Conservation (phyloP, 2,329 filamentous ascomycete species). For the Diaporthe citriasiana region DNA sequence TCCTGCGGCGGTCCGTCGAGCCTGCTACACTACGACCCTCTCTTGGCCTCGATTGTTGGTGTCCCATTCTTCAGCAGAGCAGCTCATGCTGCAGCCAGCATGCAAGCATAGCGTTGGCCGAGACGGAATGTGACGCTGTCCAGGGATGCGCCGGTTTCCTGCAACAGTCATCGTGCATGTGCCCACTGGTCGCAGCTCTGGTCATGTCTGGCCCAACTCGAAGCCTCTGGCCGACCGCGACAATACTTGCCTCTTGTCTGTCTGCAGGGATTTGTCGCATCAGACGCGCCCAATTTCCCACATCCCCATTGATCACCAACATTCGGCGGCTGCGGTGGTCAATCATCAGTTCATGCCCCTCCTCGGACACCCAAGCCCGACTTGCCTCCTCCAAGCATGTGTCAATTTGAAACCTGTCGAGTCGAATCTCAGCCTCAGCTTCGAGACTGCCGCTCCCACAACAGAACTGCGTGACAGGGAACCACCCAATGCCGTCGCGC, state of each 20-base stretch:
- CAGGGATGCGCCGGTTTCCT: slow-evolving; percentile 17
- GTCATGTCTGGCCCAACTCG: neutral
- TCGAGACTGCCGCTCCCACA: slow-evolving; percentile 24
- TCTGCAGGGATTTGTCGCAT: slow-evolving; percentile 25
- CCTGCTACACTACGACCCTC: neutral
- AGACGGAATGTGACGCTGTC: slow-evolving; percentile 29
- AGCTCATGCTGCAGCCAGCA: slow-evolving; percentile 8
- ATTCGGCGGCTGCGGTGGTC: slow-evolving; percentile 21
- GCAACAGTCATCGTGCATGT: slow-evolving; percentile 22
- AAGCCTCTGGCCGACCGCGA: slow-evolving; percentile 1
- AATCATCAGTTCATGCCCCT: slow-evolving; percentile 30
- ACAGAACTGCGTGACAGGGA: neutral
- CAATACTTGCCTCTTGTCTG: neutral
- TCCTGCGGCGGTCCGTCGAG: slow-evolving; percentile 16
- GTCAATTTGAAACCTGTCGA: slow-evolving; percentile 27
- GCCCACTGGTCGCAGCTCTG: slow-evolving; percentile 23
- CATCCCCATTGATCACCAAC: slow-evolving; percentile 24
- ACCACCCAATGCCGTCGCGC: slow-evolving; percentile 7
- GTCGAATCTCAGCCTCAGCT: slow-evolving; percentile 29
- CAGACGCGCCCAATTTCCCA: slow-evolving; percentile 33
- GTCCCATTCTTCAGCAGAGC: slow-evolving; percentile 13
- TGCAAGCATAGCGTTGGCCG: slow-evolving; percentile 28
- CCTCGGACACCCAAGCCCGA: slow-evolving; percentile 9
- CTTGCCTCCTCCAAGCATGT: neutral
- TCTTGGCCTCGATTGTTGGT: slow-evolving; percentile 3